Conservation (phyloP, 805 yeast species). For the Wickerhamiella siamensis region DNA sequence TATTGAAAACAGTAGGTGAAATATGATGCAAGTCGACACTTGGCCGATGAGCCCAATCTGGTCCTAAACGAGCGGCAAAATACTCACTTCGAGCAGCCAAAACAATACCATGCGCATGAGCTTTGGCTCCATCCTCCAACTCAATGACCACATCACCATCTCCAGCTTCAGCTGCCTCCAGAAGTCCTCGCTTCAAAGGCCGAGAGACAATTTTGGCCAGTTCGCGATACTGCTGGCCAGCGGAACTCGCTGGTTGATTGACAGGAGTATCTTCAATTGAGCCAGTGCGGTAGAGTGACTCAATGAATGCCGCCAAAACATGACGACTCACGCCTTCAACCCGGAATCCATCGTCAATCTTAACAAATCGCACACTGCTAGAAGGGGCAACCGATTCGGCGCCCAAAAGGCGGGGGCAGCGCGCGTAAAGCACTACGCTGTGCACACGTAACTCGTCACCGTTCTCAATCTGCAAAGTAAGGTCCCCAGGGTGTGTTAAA, state of each 20-base stretch:
- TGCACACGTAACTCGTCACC: slow-evolving; percentile 6
- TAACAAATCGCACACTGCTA: not conserved
- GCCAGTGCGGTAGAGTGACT: slow-evolving; percentile 2
- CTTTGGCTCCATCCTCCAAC: not conserved
- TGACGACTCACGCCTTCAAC: not conserved
- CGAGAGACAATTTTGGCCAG: slow-evolving; percentile 9
- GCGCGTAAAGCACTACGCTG: slow-evolving; percentile 10
- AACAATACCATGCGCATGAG: slow-evolving; percentile 2
- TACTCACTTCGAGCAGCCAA: slow-evolving; percentile 10
- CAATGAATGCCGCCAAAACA: not conserved
- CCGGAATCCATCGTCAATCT: not conserved
- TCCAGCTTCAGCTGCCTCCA: slow-evolving; percentile 7
- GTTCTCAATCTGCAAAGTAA: not conserved
- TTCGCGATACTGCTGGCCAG: slow-evolving; percentile 11
- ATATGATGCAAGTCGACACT: not conserved
- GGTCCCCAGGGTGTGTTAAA: not conserved
- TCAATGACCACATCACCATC: slow-evolving; percentile 11
- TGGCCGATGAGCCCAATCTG: not conserved
- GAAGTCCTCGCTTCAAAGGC: slow-evolving; percentile 10
- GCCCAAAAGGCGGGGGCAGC: slow-evolving; percentile 13
- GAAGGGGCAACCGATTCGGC: not conserved
- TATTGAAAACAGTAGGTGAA: not conserved
- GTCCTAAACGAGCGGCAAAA: slow-evolving; percentile 6
- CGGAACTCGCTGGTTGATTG: slow-evolving; percentile 4
- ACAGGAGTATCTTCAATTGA: not conserved